phyloP scores from a whole-genome alignment of 139 green algal species.

The Closterium sp. region DNA sequence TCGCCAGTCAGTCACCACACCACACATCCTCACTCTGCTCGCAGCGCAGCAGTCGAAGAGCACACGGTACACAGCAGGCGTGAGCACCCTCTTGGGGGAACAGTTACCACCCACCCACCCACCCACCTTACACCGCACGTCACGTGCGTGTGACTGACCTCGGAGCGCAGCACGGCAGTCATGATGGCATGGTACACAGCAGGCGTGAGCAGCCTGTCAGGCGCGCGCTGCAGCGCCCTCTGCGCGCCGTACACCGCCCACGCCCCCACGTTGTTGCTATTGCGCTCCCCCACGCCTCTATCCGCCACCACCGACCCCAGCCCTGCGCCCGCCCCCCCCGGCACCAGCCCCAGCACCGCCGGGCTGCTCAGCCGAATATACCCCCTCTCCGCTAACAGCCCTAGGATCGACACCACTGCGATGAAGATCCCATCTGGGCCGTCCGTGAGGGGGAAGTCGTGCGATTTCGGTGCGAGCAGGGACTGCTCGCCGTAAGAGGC shows the following conservation, averaged over 20 bases:
- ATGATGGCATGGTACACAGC: conserved; percentile 23
- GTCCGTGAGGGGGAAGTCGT: conserved; percentile 17
- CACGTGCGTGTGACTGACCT: too few species aligned
- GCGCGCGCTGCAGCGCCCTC: conserved; percentile 27
- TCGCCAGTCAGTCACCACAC: neutral
- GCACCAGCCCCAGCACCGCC: neutral
- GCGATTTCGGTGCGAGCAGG: neutral
- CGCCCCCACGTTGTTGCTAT: neutral
- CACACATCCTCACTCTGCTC: neutral
- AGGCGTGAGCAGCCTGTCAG: conserved; percentile 23
- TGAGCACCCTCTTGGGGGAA: conserved; percentile 16
- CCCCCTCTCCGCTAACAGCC: conserved; percentile 23
- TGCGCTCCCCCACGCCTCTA: neutral
- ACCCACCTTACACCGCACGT: conserved; percentile 6
- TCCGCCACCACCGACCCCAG: neutral
- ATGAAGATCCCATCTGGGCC: conserved; percentile 27
- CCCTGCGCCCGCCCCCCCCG: neutral
- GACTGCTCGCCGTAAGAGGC: neutral
- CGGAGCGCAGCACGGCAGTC: neutral
- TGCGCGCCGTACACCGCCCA: conserved; percentile 38
- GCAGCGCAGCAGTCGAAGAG: neutral
- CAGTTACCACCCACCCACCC: neutral
- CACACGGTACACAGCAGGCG: conserved; percentile 17
- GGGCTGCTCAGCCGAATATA: conserved; percentile 21
- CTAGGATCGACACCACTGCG: conserved; percentile 30